Percentiles rank a stretch among this genome's conserved stretches.
These are phyloP conservation scores for Aspergillus pseudonomiae DNA, from an alignment of 2,329 filamentous ascomycete species.

Conservation along the genomic window DNA sequence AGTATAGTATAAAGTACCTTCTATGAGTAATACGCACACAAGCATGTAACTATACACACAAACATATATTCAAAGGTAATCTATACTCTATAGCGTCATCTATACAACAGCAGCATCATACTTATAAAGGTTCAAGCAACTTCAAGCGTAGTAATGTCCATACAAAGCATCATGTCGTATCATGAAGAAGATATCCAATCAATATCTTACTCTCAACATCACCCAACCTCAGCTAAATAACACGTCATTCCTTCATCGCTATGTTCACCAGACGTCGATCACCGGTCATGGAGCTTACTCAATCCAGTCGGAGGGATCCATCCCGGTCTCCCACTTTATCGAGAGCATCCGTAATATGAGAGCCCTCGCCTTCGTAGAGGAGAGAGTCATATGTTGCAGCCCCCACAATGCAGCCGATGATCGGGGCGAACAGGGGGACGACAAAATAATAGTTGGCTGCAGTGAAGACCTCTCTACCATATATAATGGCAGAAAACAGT, in stretches of 20 bases:
- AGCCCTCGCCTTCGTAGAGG: constrained; percentile 34
- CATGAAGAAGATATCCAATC: neutral
- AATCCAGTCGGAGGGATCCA: constrained; percentile 27
- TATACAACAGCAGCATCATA: neutral
- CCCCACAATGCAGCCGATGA: constrained; percentile 31
- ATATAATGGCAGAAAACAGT: constrained; percentile 34
- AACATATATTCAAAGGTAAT: neutral
- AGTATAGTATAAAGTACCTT: neutral
- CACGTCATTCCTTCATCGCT: neutral
- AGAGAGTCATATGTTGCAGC: constrained; percentile 31
- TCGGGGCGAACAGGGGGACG: constrained; percentile 32
- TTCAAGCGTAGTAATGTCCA: neutral
- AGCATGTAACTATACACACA: neutral
- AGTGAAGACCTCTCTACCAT: constrained; percentile 33
- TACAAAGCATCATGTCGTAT: neutral
- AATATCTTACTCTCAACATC: neutral
- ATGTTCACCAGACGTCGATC: neutral
- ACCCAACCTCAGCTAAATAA: no score
- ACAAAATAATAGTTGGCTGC: constrained; percentile 33
- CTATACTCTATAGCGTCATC: neutral
- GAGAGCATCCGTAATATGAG: constrained; percentile 32
- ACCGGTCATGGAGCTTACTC: neutral
- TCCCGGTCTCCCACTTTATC: constrained; percentile 26
- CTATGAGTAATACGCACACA: neutral
- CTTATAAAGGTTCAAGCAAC: neutral